Percentiles rank a stretch among this genome's conserved stretches.
Evolutionary conservation across 805 yeast genomes (phyloP).

Genomic region (Candida awuae): DNA sequence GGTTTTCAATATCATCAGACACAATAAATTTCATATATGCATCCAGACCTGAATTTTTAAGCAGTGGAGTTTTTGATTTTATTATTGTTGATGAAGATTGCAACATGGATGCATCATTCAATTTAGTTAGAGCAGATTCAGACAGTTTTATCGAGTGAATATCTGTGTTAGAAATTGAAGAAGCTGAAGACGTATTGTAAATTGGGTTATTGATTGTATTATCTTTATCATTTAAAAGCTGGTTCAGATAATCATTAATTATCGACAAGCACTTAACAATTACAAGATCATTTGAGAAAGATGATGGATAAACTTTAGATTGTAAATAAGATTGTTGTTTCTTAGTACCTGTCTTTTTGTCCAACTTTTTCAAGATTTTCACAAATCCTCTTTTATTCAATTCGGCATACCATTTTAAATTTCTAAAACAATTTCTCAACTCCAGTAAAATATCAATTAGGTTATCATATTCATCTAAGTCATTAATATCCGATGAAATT

Average conservation of each 20-base stretch:
- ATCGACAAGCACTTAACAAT: constrained; percentile 44
- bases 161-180: constrained; percentile 9
- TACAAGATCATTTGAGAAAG: constrained; percentile 68
- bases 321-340: constrained; percentile 50
- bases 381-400: constrained; percentile 83
- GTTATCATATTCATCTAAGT: constrained; percentile 53
- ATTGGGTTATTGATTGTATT: constrained; percentile 6
- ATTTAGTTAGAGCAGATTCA: not conserved
- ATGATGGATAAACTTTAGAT: constrained; percentile 63
- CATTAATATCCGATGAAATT: constrained; percentile 18
- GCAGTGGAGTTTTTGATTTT: not conserved
- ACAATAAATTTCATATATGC: constrained; percentile 20
- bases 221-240: constrained; percentile 30
- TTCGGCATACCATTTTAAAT: constrained; percentile 90
- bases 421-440: constrained; percentile 65
- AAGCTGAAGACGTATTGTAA: constrained; percentile 3
- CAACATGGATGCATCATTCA: not conserved
- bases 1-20: constrained; percentile 28
- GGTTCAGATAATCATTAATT: constrained; percentile 45
- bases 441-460: constrained; percentile 63
- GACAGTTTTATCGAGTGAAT: not conserved
- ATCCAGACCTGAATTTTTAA: constrained; percentile 11
- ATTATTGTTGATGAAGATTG: not conserved
- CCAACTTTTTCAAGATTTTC: constrained; percentile 83
- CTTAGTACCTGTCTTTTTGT: constrained; percentile 65